Base-by-base conservation (phyloP, 495 filamentous ascomycete genomes). In the Recurvomyces mirabilis region DNA sequence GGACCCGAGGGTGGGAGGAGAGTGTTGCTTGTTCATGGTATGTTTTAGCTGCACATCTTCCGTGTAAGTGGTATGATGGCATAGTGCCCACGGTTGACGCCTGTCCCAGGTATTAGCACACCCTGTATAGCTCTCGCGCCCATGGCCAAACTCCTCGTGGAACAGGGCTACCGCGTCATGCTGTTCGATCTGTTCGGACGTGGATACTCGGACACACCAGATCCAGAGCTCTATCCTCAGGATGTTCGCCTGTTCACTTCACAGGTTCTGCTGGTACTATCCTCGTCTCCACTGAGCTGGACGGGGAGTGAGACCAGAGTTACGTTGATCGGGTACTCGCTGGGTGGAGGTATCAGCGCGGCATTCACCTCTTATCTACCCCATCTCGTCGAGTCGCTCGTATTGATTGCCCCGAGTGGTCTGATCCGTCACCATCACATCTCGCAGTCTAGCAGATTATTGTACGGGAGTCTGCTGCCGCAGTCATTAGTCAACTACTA, bases 1-100 rank as follows among this genome's bases (percentile, higher is more conserved):
- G 89, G 89, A 7, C 86, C 86, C n/a, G 73, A 79, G 43, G 60
- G 75, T 38, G 88, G 87, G 3, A 65, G 70, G 17, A 94, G 87
- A 56, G 81, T 93, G 1, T 54, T 94, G 26, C 65, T 94, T 18
- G 64, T 94, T 17, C 88, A 93, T 58, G 89, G 89, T n/a, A n/a
- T n/a, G n/a, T n/a, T n/a, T n/a, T n/a, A n/a, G n/a, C n/a, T n/a
- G n/a, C n/a, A n/a, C n/a, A n/a, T n/a, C n/a, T n/a, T n/a, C n/a
- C n/a, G n/a, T n/a, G n/a, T n/a, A n/a, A n/a, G n/a, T n/a, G n/a
- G n/a, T n/a, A n/a, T n/a, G n/a, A n/a, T n/a, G n/a, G n/a, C n/a
- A n/a, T n/a, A n/a, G n/a, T n/a, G n/a, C n/a, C n/a, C n/a, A n/a
- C n/a, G n/a, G n/a, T n/a, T n/a, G n/a, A n/a, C n/a, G n/a, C n/a